Evolutionary conservation across 176 grass and related monocot genomes (phyloP).

Genomic region (Eleusine coracana): DNA sequence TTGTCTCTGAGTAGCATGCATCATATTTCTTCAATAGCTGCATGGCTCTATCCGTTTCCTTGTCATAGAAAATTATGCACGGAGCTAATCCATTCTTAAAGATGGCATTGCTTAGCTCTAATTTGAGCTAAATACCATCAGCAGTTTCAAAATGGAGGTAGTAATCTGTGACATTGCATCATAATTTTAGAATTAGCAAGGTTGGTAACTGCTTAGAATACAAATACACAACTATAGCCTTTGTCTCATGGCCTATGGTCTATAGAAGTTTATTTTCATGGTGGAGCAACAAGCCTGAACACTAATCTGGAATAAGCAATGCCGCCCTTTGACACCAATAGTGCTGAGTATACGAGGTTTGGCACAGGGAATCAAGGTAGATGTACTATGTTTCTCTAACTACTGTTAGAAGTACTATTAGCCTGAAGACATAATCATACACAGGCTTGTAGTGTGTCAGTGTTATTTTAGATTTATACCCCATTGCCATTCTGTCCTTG

Average conservation of each 20-base stretch:
- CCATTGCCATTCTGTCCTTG: neutral
- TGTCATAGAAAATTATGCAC: neutral
- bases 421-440: neutral
- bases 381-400: constrained; percentile 9
- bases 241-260: too few relatives aligned
- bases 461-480: too few relatives aligned
- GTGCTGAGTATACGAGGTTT: neutral
- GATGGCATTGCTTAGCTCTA: neutral
- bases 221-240: neutral
- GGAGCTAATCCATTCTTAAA: neutral
- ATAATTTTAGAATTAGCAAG: neutral
- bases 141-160: too few relatives aligned
- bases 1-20: neutral
- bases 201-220: neutral
- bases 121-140: neutral
- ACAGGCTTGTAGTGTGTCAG: too few relatives aligned
- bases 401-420: constrained; percentile 27
- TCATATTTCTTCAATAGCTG: neutral
- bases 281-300: neutral
- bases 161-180: neutral
- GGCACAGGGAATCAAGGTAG: neutral
- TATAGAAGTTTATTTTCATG: neutral
- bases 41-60: neutral
- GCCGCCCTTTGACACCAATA: neutral
- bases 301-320: neutral